A percentile compares a stretch with the other conserved stretches of the same genome.
phyloP scores from a whole-genome alignment of 768 basidiomycete genomes.

The Austroboletus eburneus region DNA sequence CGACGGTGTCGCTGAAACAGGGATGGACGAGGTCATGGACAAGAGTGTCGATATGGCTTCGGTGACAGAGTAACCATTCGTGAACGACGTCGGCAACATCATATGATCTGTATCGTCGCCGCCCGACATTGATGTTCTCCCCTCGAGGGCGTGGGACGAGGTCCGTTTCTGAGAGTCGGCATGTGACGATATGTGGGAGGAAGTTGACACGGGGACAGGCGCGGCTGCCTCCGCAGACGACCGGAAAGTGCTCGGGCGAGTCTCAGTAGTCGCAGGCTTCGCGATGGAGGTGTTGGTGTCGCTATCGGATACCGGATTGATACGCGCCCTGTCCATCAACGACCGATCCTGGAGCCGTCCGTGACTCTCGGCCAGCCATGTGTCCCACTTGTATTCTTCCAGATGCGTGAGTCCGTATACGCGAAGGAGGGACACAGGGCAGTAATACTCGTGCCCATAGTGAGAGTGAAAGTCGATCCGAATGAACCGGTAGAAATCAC shows the following conservation, averaged over 20 bases:
- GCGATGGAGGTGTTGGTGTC: conserved; percentile 3
- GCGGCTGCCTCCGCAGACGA: not conserved
- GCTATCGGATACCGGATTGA: conserved; percentile 1
- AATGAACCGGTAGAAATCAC: conserved; percentile 89
- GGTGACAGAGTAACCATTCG: conserved; percentile 9
- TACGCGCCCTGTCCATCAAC: not conserved
- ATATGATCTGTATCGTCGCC: conserved; percentile 1
- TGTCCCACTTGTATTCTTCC: conserved; percentile 93
- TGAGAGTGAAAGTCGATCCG: conserved; percentile 91
- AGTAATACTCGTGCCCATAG: conserved; percentile 95
- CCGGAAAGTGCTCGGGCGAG: not conserved
- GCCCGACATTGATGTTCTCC: not conserved
- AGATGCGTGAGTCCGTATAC: conserved; percentile 96
- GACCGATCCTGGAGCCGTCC: conserved; percentile 38
- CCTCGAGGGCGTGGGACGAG: not conserved
- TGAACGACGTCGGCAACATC: not conserved
- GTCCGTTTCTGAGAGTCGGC: not conserved
- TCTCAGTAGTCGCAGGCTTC: not conserved
- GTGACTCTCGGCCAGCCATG: conserved; percentile 69
- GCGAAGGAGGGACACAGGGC: conserved; percentile 86
- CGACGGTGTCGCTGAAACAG: not conserved
- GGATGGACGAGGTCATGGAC: conserved; percentile 5
- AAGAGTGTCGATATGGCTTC: conserved; percentile 24
- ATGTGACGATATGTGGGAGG: not conserved
- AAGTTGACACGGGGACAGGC: not conserved